Evolutionary conservation across 805 yeast species (phyloP).

Genomic region (Tetrapisispora pingtungensis): DNA sequence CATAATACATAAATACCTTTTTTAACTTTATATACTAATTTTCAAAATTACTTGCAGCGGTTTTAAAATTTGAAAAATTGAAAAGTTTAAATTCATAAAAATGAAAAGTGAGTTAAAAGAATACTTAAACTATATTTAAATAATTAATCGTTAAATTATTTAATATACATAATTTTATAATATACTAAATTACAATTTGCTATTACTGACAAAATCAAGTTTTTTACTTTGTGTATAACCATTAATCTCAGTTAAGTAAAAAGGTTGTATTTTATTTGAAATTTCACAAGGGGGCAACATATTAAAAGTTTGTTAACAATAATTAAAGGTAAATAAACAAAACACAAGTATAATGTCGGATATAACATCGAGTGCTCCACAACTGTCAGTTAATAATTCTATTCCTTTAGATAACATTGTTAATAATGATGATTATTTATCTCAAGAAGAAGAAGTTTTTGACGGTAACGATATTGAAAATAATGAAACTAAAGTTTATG

Average conservation of each 20-base stretch:
- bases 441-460: conserved; percentile 35
- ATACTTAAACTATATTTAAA: background rate
- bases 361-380: background rate
- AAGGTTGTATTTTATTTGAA: no score
- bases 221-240: no score
- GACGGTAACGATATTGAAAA: conserved; percentile 37
- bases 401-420: background rate
- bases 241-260: no score
- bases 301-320: background rate
- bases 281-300: no score
- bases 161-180: no score
- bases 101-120: background rate
- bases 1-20: no score
- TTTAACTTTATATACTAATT: no score
- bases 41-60: no score
- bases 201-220: no score
- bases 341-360: background rate
- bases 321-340: background rate
- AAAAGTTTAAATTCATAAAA: background rate
- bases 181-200: no score
- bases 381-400: background rate
- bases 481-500: conserved; percentile 31
- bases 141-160: no score
- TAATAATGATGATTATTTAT: conserved; percentile 31
- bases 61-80: background rate